Evolutionary conservation across 768 basidiomycete species (phyloP).

Genomic region (Trametes meyenii): DNA sequence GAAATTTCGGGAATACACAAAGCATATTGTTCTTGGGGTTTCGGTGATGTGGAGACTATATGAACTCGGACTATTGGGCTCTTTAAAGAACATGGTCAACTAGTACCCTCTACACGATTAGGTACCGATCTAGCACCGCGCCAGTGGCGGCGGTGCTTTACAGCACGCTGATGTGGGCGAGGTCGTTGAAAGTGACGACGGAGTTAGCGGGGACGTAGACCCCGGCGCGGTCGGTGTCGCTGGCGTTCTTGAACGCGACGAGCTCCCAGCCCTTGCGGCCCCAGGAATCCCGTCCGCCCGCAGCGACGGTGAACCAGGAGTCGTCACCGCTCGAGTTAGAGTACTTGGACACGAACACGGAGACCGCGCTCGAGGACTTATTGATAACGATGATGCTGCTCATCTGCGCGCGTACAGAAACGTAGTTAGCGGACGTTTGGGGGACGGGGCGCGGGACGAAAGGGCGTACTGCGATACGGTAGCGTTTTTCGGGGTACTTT

Average conservation of each 20-base stretch:
- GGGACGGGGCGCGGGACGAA: no score
- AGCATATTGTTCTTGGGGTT: no score
- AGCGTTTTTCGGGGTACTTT: no score
- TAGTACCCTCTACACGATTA: no score
- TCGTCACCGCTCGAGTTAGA: constrained; percentile 9
- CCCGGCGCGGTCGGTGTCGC: constrained; percentile 12
- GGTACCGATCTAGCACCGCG: no score
- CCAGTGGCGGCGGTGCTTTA: no score
- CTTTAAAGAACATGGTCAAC: no score
- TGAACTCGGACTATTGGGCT: no score
- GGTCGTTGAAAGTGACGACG: constrained; percentile 4
- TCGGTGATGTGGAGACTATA: no score
- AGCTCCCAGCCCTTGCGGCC: constrained; percentile 15
- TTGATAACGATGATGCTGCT: constrained; percentile 18
- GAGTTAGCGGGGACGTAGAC: constrained; percentile 10
- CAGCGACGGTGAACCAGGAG: constrained; percentile 10
- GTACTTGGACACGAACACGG: constrained; percentile 20
- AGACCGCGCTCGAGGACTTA: neutral
- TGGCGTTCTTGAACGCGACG: constrained; percentile 16
- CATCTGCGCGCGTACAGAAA: neutral
- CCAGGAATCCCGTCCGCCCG: constrained; percentile 15
- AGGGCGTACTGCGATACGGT: no score
- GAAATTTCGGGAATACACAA: no score
- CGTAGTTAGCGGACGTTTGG: no score
- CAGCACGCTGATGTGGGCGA: neutral